These are phyloP conservation scores for Acanthamoeba lenticulata DNA, from an alignment of 208 protist species.

Conservation along the genomic window DNA sequence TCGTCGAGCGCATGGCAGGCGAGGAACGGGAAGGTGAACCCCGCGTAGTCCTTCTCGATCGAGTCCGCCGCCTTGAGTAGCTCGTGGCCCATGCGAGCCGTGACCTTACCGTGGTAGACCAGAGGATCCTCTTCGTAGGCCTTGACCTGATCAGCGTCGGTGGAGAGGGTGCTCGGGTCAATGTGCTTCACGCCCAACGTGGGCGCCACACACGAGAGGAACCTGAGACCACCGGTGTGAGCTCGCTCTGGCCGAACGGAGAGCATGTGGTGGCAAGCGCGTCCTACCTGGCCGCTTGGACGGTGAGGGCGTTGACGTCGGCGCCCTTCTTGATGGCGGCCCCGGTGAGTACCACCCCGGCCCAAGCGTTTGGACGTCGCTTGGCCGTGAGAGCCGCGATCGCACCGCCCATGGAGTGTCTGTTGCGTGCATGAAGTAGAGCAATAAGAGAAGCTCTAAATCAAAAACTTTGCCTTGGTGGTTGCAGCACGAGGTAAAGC, in stretches of 20 bases:
- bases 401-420: conserved; percentile 51
- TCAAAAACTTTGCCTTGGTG: too few relatives aligned
- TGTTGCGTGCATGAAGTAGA: too few relatives aligned
- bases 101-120: conserved; percentile 39
- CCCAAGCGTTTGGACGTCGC: not conserved
- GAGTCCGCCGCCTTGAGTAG: not conserved
- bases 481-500: too few relatives aligned
- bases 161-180: not conserved
- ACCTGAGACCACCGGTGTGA: too few relatives aligned
- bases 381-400: conserved; percentile 3
- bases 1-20: conserved; percentile 26
- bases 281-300: not conserved
- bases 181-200: not conserved
- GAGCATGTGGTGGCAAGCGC: not conserved
- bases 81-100: not conserved
- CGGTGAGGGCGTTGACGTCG: not conserved
- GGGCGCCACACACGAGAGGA: not conserved
- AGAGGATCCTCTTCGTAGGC: conserved; percentile 29
- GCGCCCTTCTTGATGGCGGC: conserved; percentile 33
- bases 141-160: not conserved
- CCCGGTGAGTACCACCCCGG: conserved; percentile 5
- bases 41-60: not conserved
- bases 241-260: not conserved
- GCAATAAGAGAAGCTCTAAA: too few relatives aligned
- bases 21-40: conserved; percentile 15